phyloP scores from a whole-genome alignment of 139 green algal species.

The Chlamydomonas asymmetrica region DNA sequence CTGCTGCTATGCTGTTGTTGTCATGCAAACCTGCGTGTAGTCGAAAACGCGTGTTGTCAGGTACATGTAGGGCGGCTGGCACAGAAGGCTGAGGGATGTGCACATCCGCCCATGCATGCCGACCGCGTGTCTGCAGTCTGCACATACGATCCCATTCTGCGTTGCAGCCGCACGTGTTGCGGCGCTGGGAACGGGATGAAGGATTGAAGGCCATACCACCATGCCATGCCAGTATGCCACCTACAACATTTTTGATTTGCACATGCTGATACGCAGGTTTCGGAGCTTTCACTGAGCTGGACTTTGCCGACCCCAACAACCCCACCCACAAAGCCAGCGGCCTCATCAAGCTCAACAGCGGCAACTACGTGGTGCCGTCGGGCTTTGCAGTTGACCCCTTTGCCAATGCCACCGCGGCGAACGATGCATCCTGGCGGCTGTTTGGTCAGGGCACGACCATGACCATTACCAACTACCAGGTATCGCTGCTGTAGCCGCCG shows the following conservation, averaged over 20 bases:
- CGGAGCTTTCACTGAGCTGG: conserved; percentile 6
- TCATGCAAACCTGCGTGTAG: too few species aligned
- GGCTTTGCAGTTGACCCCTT: background rate
- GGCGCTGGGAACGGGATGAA: background rate
- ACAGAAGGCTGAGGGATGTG: too few species aligned
- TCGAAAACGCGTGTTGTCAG: too few species aligned
- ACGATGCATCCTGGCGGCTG: background rate
- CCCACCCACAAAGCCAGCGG: background rate
- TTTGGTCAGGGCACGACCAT: conserved; percentile 12
- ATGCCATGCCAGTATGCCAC: background rate
- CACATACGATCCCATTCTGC: too few species aligned
- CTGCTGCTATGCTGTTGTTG: too few species aligned
- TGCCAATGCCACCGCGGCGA: background rate
- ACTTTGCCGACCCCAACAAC: background rate
- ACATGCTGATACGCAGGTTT: background rate
- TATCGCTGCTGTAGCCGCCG: too few species aligned
- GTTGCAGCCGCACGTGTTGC: background rate
- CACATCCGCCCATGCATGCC: too few species aligned
- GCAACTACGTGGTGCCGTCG: too few species aligned
- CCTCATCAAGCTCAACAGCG: conserved; percentile 6
- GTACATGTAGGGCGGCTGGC: too few species aligned
- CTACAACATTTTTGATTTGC: background rate
- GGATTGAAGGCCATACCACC: background rate
- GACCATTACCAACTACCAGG: conserved; percentile 4
- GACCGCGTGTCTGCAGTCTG: too few species aligned